These are phyloP conservation scores for Diutina mesorugosa DNA, from an alignment of 1,139 yeast species.

Conservation along the genomic window DNA sequence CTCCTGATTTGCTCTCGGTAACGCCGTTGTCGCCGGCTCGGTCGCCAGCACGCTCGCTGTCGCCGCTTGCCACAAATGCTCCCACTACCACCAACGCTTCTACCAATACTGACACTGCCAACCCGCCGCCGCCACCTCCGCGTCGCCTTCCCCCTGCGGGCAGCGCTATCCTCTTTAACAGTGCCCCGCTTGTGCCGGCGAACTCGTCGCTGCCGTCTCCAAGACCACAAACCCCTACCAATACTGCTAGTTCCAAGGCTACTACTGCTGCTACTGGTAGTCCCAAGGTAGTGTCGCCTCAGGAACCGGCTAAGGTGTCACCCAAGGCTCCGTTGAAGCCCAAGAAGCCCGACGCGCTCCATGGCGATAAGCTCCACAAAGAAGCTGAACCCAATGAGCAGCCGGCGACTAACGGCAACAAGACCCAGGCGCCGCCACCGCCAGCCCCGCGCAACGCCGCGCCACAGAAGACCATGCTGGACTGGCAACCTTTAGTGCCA, in stretches of 20 bases:
- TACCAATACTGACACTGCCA: neutral
- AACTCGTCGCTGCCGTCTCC: conserved; percentile 1
- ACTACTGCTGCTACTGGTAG: neutral
- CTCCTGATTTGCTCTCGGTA: conserved; percentile 14
- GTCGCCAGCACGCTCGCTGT: conserved; percentile 29
- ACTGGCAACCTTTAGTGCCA: conserved; percentile 48
- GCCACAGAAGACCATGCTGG: conserved; percentile 22
- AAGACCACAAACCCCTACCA: neutral
- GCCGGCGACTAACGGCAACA: conserved; percentile 4
- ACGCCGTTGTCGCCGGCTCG: conserved; percentile 19
- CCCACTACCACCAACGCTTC: neutral
- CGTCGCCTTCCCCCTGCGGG: neutral
- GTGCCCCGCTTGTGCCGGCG: neutral
- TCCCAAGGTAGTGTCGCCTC: neutral
- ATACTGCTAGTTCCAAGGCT: neutral
- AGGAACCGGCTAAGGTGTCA: neutral
- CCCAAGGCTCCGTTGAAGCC: conserved; percentile 1
- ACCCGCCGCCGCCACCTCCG: neutral
- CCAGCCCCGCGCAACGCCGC: conserved; percentile 6
- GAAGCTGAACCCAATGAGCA: conserved; percentile 9
- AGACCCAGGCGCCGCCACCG: conserved; percentile 4
- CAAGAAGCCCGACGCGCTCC: conserved; percentile 1
- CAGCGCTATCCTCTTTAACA: neutral
- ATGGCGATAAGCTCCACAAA: neutral
- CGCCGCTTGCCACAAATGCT: conserved; percentile 9